Base-by-base conservation (phyloP, 176 grass and related monocot genomes). In the Pontederia crassipes region DNA sequence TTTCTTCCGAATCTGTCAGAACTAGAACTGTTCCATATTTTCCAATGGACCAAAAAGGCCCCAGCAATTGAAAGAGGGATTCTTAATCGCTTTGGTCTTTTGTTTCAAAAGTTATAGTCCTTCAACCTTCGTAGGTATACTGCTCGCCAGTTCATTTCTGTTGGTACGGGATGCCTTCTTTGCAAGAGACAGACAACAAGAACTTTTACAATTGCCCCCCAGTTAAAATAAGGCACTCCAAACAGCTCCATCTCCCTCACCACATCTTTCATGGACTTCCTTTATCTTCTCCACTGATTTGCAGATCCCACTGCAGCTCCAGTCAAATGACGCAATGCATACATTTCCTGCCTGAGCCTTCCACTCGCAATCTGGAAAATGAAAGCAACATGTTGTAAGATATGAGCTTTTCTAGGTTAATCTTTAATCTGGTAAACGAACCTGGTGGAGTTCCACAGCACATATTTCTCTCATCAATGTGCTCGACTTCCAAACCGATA, bases 291-390 rank as follows among this genome's bases (percentile, higher is more conserved):
- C 90, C 0, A 86, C 90, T 7, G 90, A 88, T 32, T 87, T 90
- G 86, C 90, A 95, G 67, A 95, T 85, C 11, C 90, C 90, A 50
- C 90, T 95, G 74, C 90, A 95, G 61, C 60, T 82, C 90, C 90
- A 95, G 46, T 95, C 90, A 16, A 95, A 95, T 1, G 90, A 90
- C 9, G 90, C 90, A 20, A 84, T 77, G 10, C 90, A 95, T 11
- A 77, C 75, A 47, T 84, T 84, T 48, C 90, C 90, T 58, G 86
- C 80, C 60, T 95, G 86, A 0, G 83, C 82, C 63, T 90, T 95
- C 90, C 83, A 87, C 58, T 95, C 90, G 18, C 90, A 95, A 9
- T 95, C 90, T 95, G 80, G 12, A 50, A 29, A 32, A 69, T 55
- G 12, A 70, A 72, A 16, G n/a, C 4, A 58, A 29, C 7, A 63